Percentiles rank a stretch among this genome's conserved stretches.
phyloP scores from a whole-genome alignment of 371 early-diverging fungal species.

The Saksenaea vasiformis region DNA sequence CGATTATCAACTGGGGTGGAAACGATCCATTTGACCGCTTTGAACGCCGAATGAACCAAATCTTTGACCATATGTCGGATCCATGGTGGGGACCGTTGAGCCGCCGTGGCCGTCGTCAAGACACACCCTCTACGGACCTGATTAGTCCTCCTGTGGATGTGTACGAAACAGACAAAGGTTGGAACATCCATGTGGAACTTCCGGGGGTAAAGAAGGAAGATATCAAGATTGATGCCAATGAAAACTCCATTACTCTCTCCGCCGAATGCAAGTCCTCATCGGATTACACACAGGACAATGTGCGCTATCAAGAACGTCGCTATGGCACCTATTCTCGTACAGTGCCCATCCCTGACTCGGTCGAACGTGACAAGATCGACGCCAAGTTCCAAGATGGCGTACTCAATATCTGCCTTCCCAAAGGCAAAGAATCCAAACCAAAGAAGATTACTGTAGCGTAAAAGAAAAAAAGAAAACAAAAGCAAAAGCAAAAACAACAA shows the following conservation, averaged over 20 bases:
- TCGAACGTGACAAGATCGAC: conserved; percentile 44
- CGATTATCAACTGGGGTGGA: conserved; percentile 31
- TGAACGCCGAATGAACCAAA: conserved; percentile 34
- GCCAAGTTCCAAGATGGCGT: conserved; percentile 64
- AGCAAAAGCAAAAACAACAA: not conserved
- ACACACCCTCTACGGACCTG: not conserved
- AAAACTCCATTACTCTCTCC: conserved; percentile 18
- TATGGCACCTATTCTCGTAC: conserved; percentile 54
- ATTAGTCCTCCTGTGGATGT: conserved; percentile 24
- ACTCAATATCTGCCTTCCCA: conserved; percentile 54
- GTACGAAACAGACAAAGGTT: conserved; percentile 25
- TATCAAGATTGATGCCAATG: conserved; percentile 23
- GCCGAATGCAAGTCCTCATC: conserved; percentile 15
- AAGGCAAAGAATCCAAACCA: conserved; percentile 23
- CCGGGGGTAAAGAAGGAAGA: conserved; percentile 36
- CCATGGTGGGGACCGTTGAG: not conserved
- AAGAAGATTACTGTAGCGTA: conserved; percentile 11
- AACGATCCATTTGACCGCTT: conserved; percentile 25
- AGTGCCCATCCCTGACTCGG: conserved; percentile 52
- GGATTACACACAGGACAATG: conserved; percentile 21
- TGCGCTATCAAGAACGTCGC: conserved; percentile 52
- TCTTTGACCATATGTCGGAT: conserved; percentile 24
- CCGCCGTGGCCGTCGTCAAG: not conserved
- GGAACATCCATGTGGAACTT: conserved; percentile 26
- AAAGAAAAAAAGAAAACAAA: not conserved